Base-by-base conservation (phyloP, 2,329 filamentous ascomycete species). In the Aspergillus sp. region DNA sequence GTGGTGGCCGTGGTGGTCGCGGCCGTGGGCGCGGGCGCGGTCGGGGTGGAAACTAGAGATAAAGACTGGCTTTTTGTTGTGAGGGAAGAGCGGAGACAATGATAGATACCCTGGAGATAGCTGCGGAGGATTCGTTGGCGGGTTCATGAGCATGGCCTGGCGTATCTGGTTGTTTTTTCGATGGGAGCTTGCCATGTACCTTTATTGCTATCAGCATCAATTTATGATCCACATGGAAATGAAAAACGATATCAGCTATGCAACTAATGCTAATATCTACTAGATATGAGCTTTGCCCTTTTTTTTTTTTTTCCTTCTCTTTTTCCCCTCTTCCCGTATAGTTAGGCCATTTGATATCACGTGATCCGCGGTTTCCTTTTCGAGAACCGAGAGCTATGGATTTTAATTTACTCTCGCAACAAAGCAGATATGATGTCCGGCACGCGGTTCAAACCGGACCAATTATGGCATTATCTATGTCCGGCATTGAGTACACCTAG, bases 1-100 rank as follows among this genome's bases (percentile, higher is more conserved):
- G 76, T 52, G 70, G 75, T 48, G 68, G 76, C 61, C 70, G 77
- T 51, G 73, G 77, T 58, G 73, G 77, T 33, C 74, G 77, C 24
- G 76, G 76, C 54, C 74, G 75, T 52, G 75, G 77, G 40, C 74
- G 79, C 40, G 77, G 77, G 39, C 70, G 76, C 64, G 77, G 75
- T 40, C 69, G 76, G 57, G 75, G 75, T 56, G 68, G 73, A 49
- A 66, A 61, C 39, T 71, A 69, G 51, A 57, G 46, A 57, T 60
- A 50, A 34, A 33, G 37, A 30, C 17, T 50, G 24, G 40, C n/a
- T 42, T 42, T 5, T 39, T 47, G 42, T 47, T 37, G 49, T 44
- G 41, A 48, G 27, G 22, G 39, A 59, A 54, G 53, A 62, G 66
- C 40, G 52, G 61, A 54, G 39, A 66, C 60, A 44, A 66, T 54